Evolutionary conservation across 495 filamentous ascomycete species (phyloP), one percentile per base, ranked within the genome.

Genomic region (Staphylotrichum tortipilum): DNA sequence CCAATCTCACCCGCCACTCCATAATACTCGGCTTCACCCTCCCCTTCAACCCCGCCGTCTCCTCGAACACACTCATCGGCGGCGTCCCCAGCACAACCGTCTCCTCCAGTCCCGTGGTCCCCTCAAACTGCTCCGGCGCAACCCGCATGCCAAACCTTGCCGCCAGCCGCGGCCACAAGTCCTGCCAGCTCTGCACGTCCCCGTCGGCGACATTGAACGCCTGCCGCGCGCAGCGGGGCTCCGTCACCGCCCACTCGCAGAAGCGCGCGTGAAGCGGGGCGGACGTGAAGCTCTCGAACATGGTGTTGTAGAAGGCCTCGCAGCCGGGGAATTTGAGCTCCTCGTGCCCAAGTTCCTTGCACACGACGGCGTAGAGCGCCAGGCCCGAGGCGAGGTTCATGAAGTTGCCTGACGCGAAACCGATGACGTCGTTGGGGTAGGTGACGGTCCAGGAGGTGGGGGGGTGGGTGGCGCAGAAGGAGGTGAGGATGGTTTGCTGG

Each of bases 131-230:
- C 6, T 72, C 61, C 6, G 61, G 50, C 7, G 70, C 67, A 5
- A 80, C 67, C 7, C 57, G 60, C 54, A 72, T 67, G 0, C 70
- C 68, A 30, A 75, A 78, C 22, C 66, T 57, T n/a, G 49, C 29
- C 0, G 74, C 74, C 15, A 78, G 44, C 21, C 69, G 70, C 7
- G 79, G 78, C 76, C 78, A 81, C 61, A 81, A 44, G 37, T 70
- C 70, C 51, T 78, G 71, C 70, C 73, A 82, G 36, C 67, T 73
- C 53, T 77, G 65, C 5, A 60, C 63, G 54, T 80, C 77, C 23
- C 77, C 78, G 40, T 80, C 79, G 37, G 69, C 60, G 9, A 78
- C 71, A 44, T 81, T 80, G 63, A 80, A 79, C 18, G 71, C 76
- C 37, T 81, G 57, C 51, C 78, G 77, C 10, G 62, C 67, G 11